Evolutionary conservation across 2,329 filamentous ascomycete genomes (phyloP).

Genomic region (Penicillium sp.): DNA sequence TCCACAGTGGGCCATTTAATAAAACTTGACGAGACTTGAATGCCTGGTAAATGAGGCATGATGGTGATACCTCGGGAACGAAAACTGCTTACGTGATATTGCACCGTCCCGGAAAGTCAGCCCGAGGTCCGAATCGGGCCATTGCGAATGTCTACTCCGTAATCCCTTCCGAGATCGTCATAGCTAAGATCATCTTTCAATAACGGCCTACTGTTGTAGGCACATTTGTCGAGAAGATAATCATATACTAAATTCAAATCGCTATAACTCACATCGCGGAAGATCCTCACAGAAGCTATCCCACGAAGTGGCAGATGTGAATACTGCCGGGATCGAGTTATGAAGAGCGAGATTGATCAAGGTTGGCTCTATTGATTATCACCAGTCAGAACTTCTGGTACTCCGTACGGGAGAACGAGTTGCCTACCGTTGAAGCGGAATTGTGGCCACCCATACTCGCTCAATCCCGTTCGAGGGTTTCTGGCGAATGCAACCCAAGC

Average conservation of each 20-base stretch:
- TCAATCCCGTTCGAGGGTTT: conserved; percentile 4
- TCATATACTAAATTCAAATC: neutral
- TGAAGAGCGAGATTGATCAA: conserved; percentile 1
- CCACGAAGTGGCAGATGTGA: neutral
- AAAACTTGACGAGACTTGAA: neutral
- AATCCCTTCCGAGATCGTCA: too few species aligned
- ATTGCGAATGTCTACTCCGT: too few species aligned
- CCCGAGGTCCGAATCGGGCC: too few species aligned
- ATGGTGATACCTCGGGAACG: too few species aligned
- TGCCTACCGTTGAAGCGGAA: conserved; percentile 1
- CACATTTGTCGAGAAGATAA: neutral
- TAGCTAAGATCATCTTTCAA: neutral
- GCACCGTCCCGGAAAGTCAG: too few species aligned
- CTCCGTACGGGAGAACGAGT: neutral
- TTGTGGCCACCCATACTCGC: conserved; percentile 1
- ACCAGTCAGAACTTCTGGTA: neutral
- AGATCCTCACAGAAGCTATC: neutral
- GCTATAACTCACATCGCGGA: neutral
- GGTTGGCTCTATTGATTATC: neutral
- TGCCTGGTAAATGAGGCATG: neutral
- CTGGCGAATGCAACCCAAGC: conserved; percentile 13
- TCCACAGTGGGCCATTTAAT: neutral
- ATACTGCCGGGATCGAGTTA: neutral
- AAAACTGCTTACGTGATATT: neutral
- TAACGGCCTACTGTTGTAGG: neutral